phyloP scores from a whole-genome alignment of 495 filamentous ascomycete species.

The Friedmanniomyces endolithicus region DNA sequence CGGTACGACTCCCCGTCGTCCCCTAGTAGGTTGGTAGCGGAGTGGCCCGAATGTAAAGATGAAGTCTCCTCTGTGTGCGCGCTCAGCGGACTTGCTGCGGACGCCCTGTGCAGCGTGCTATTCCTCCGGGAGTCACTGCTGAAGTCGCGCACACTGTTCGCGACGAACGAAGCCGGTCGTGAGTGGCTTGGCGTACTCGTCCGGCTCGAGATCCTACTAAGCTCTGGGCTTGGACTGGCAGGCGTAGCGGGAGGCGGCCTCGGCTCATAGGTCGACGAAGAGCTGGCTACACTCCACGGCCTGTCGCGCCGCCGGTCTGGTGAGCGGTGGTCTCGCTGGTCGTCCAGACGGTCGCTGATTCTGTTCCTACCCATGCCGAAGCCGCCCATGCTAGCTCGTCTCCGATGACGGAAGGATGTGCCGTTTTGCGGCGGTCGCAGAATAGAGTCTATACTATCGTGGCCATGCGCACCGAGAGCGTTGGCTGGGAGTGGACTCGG shows the following conservation, averaged over 20 bases:
- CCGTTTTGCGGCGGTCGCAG: conserved; percentile 30
- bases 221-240: conserved; percentile 43
- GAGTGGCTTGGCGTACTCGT: conserved; percentile 30
- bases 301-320: conserved; percentile 24
- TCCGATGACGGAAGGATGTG: conserved; percentile 41
- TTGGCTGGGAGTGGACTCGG: conserved; percentile 27
- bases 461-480: conserved; percentile 14
- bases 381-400: conserved; percentile 41
- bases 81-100: conserved; percentile 14
- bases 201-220: conserved; percentile 46
- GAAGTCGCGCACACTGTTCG: conserved; percentile 18
- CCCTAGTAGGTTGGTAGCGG: conserved; percentile 16
- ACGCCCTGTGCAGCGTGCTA: conserved; percentile 14
- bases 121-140: conserved; percentile 16
- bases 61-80: conserved; percentile 17
- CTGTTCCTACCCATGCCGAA: conserved; percentile 25
- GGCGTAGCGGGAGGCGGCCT: conserved; percentile 58
- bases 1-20: background rate
- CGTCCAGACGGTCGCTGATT: conserved; percentile 17
- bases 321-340: conserved; percentile 37
- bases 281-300: conserved; percentile 21
- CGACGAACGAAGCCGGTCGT: conserved; percentile 41
- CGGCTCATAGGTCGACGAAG: conserved; percentile 33
- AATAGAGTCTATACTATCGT: conserved; percentile 28
- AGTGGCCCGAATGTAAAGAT: conserved; percentile 19